Evolutionary conservation across 2,329 filamentous ascomycete species (phyloP).

Genomic region (Penicillium digitatum): DNA sequence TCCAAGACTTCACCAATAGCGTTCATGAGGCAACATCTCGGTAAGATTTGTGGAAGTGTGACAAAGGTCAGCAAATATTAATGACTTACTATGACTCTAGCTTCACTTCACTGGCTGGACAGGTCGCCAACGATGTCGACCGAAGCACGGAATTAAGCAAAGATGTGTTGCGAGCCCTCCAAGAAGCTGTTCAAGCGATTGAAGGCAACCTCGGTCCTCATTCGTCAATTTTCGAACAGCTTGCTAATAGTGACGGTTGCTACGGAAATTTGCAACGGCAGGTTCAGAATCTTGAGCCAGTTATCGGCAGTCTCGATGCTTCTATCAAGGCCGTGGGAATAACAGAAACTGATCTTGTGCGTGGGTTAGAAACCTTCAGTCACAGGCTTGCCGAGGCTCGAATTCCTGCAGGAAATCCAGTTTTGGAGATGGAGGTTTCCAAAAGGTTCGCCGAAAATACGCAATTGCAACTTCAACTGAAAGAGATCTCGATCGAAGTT

Average conservation of each 20-base stretch:
- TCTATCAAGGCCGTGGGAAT: constrained; percentile 23
- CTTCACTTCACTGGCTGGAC: constrained; percentile 18
- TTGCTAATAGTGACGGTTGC: constrained; percentile 19
- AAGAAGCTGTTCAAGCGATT: constrained; percentile 23
- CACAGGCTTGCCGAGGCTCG: constrained; percentile 19
- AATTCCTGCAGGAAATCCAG: constrained; percentile 17
- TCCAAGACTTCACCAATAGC: constrained; percentile 17
- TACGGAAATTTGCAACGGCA: constrained; percentile 19
- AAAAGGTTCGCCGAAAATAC: constrained; percentile 22
- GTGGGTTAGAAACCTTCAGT: constrained; percentile 27
- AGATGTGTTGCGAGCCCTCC: constrained; percentile 12
- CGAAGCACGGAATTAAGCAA: constrained; percentile 15
- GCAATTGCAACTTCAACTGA: constrained; percentile 25
- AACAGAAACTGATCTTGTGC: constrained; percentile 25
- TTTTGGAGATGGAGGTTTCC: constrained; percentile 24
- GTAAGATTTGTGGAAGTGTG: constrained; percentile 21
- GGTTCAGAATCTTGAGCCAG: constrained; percentile 19
- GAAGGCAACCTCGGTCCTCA: constrained; percentile 15
- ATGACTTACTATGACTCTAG: constrained; percentile 14
- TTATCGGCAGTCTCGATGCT: constrained; percentile 15
- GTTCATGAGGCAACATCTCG: constrained; percentile 17
- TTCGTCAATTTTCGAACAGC: constrained; percentile 20
- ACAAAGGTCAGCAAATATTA: background rate
- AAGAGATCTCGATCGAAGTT: constrained; percentile 20
- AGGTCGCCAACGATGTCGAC: constrained; percentile 17